These are phyloP conservation scores for Boletus eberwhitei DNA, from an alignment of 768 basidiomycete species.

Conservation along the genomic window DNA sequence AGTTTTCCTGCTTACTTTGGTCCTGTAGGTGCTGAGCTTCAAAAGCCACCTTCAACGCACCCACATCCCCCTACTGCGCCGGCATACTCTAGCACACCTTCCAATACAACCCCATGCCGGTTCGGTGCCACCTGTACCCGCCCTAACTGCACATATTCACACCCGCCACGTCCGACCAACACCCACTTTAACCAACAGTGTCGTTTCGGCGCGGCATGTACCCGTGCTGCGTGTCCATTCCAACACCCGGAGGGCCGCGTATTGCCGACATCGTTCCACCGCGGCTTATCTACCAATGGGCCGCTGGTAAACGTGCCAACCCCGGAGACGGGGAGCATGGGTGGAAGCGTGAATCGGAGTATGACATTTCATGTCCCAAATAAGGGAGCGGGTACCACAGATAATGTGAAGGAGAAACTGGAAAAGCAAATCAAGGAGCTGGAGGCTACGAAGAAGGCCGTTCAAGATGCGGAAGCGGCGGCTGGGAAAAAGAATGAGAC, in stretches of 20 bases:
- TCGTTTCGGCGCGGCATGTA: constrained; percentile 83
- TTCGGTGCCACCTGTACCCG: constrained; percentile 73
- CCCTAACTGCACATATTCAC: constrained; percentile 63
- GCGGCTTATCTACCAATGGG: constrained; percentile 59
- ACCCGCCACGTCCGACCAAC: constrained; percentile 47
- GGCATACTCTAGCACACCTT: constrained; percentile 26
- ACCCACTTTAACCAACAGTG: constrained; percentile 55
- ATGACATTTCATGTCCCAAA: constrained; percentile 59
- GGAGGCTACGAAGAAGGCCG: constrained; percentile 66
- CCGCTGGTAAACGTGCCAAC: constrained; percentile 59
- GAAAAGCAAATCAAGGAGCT: constrained; percentile 58
- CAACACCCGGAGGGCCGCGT: constrained; percentile 88
- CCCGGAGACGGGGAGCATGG: constrained; percentile 67
- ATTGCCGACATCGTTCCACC: constrained; percentile 76
- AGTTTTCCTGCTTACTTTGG: constrained; percentile 13
- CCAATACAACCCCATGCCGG: constrained; percentile 49
- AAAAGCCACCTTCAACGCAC: constrained; percentile 39
- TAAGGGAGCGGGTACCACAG: constrained; percentile 21
- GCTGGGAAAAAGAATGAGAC: constrained; percentile 59
- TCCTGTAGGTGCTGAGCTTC: constrained; percentile 26
- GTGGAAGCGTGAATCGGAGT: constrained; percentile 65
- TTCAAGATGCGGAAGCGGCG: constrained; percentile 60
- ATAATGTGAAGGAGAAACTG: constrained; percentile 46
- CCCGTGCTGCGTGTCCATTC: constrained; percentile 82
- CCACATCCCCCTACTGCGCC: constrained; percentile 30